These are phyloP conservation scores for Cymbomonas tetramitiformis DNA, from an alignment of 139 green algal genomes.

Conservation along the genomic window DNA sequence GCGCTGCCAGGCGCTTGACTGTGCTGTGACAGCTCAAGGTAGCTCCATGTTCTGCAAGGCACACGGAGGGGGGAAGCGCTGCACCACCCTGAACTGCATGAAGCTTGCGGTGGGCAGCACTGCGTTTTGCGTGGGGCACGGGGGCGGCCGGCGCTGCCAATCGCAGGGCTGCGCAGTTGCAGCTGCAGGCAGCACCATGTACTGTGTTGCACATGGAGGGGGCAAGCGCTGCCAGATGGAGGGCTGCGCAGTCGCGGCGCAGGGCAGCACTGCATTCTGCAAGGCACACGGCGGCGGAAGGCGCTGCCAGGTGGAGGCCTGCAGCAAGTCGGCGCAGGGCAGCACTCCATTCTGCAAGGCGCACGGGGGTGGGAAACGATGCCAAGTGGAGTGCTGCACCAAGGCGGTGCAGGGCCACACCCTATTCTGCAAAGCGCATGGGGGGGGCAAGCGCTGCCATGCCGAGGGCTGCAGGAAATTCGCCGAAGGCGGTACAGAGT, in stretches of 20 bases:
- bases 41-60: too few relatives aligned
- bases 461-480: not conserved
- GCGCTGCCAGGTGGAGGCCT: not conserved
- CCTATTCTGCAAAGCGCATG: not conserved
- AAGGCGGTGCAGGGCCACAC: not conserved
- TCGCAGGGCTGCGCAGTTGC: not conserved
- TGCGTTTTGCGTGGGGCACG: not conserved
- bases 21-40: too few relatives aligned
- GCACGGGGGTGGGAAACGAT: not conserved
- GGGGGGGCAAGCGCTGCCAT: not conserved
- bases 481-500: not conserved
- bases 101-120: too few relatives aligned
- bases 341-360: not conserved
- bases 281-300: not conserved
- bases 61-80: not conserved
- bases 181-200: too few relatives aligned
- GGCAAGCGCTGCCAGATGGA: too few relatives aligned
- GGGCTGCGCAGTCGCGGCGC: not conserved
- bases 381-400: not conserved
- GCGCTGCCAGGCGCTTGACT: not conserved
- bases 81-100: too few relatives aligned
- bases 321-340: not conserved
- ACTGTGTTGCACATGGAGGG: not conserved
- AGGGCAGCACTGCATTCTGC: not conserved
- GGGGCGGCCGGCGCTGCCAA: not conserved